Conservation (phyloP, 495 filamentous ascomycete genomes). For the Hypoxylon fuscum region DNA sequence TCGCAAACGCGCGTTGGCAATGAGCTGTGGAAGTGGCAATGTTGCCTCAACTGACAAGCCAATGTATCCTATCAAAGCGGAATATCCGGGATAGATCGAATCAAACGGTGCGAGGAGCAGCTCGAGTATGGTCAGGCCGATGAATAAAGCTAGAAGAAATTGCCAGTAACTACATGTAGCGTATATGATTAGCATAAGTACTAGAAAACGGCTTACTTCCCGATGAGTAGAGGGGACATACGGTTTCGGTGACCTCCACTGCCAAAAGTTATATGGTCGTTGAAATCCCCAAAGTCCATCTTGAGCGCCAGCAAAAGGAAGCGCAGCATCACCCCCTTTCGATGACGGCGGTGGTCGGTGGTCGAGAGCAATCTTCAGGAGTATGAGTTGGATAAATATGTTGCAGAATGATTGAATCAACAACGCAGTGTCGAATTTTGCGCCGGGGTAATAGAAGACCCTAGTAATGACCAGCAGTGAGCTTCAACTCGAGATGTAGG, state of each 20-base stretch:
- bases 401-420: slow-evolving; percentile 88
- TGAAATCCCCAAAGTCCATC: slow-evolving; percentile 60
- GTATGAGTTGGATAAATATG: slow-evolving; percentile 79
- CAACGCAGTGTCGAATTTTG: slow-evolving; percentile 80
- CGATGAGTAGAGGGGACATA: slow-evolving; percentile 52
- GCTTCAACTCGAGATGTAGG: not conserved
- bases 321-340: slow-evolving; percentile 63
- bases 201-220: too few species aligned
- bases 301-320: slow-evolving; percentile 64
- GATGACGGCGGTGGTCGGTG: slow-evolving; percentile 75
- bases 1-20: slow-evolving; percentile 77
- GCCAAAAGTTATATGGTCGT: slow-evolving; percentile 93
- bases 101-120: slow-evolving; percentile 70
- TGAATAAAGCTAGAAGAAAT: slow-evolving; percentile 77
- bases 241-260: slow-evolving; percentile 84
- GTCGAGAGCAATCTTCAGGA: slow-evolving; percentile 90
- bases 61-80: slow-evolving; percentile 75
- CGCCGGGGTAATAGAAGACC: slow-evolving; percentile 94
- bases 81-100: slow-evolving; percentile 70
- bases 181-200: slow-evolving; percentile 17
- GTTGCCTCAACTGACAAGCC: slow-evolving; percentile 91
- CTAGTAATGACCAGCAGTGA: slow-evolving; percentile 50
- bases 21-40: slow-evolving; percentile 88
- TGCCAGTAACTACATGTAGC: slow-evolving; percentile 89
- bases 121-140: slow-evolving; percentile 72